Evolutionary conservation across 441 rosid species (phyloP), one percentile per base, ranked within the genome.

Genomic region (Populus tomentosa): DNA sequence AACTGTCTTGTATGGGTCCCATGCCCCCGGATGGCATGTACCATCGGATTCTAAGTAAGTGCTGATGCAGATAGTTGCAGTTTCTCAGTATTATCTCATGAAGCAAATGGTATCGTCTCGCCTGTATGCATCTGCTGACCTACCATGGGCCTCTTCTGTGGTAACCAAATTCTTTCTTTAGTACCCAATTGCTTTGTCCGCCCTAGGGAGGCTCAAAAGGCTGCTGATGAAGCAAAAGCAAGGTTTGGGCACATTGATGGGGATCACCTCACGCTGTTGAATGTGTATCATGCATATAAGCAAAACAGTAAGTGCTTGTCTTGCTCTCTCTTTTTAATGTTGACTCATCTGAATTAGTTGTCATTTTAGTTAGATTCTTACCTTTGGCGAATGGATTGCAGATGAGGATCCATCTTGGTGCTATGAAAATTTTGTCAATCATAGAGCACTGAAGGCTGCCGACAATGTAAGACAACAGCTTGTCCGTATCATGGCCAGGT

Each of bases 41-140:
- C 88, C 92, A 82, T 85, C 88, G 88, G 89, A 86, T 89, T 90
- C 85, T 92, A 90, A 92, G 90, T 86, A 85, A 88, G 91, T 92
- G 97, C 93, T 95, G 98, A 90, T 92, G 93, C 94, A 89, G 87
- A 90, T 94, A 96, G 98, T 91, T 94, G 91, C 97, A 92, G 98
- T 96, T 96, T 94, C 90, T 94, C 98, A 92, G 98, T 96, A 87
- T 92, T 91, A 90, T 92, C 91, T 95, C 97, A 91, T 95, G 90
- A 91, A 90, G 96, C 92, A 92, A 87, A 90, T 93, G 93, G 98
- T 91, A 85, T 91, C 91, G 87, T 89, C 94, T 90, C 88, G 95
- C 93, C 97, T 93, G 87, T 95, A 91, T 94, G 95, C 98, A 87
- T 92, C 97, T 90, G 98, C 97, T 94, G 97, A 94, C 98, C 98